Conservation (phyloP, 768 basidiomycete species). For the Fistulinella prunicolor region DNA sequence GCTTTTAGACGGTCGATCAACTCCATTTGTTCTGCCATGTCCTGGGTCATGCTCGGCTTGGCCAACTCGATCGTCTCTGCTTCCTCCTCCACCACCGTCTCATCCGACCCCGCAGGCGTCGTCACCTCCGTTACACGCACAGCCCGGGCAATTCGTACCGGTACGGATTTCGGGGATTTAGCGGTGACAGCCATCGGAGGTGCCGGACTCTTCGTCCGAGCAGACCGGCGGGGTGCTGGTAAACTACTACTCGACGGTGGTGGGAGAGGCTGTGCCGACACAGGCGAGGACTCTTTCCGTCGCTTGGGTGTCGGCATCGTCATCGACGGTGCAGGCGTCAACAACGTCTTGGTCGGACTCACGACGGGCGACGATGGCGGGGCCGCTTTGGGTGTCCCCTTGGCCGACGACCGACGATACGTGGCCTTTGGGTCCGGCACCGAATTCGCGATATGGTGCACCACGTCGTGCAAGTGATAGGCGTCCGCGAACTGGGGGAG, state of each 20-base stretch:
- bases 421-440: constrained; percentile 71
- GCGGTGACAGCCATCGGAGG: constrained; percentile 28
- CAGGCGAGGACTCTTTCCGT: constrained; percentile 59
- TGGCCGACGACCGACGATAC: constrained; percentile 68
- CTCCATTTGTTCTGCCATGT: constrained; percentile 75
- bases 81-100: constrained; percentile 67
- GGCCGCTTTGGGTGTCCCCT: constrained; percentile 28
- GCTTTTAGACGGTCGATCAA: constrained; percentile 72
- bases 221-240: constrained; percentile 44
- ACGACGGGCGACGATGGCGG: constrained; percentile 27
- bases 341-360: constrained; percentile 22
- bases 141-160: constrained; percentile 17
- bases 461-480: constrained; percentile 62
- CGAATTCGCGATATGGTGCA: constrained; percentile 66
- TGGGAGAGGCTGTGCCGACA: constrained; percentile 12
- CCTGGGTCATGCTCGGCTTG: constrained; percentile 61
- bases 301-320: constrained; percentile 55
- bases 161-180: constrained; percentile 33
- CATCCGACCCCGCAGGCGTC: constrained; percentile 56
- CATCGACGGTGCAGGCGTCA: constrained; percentile 36
- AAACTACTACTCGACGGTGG: constrained; percentile 22
- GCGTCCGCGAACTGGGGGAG: constrained; percentile 53
- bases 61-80: constrained; percentile 54
- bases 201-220: constrained; percentile 43
- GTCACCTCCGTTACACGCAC: constrained; percentile 33